phyloP scores from a whole-genome alignment of 495 filamentous ascomycete species.

The Immersiella caudata region DNA sequence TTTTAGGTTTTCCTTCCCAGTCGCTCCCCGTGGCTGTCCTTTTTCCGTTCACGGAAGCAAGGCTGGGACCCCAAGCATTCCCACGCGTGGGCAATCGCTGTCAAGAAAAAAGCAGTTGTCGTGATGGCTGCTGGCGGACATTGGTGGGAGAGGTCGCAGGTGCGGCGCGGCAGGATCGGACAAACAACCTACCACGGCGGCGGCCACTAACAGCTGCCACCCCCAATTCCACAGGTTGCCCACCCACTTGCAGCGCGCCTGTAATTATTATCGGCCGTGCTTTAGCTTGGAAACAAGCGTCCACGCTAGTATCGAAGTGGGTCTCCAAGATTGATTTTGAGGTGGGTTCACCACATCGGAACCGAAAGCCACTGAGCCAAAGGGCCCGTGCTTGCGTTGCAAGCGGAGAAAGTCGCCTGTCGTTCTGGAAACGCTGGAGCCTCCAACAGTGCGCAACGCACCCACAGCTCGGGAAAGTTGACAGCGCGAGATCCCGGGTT shows the following conservation, averaged over 20 bases:
- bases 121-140: slow-evolving; percentile 17
- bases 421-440: slow-evolving; percentile 9
- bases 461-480: not conserved
- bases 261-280: slow-evolving; percentile 26
- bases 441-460: not conserved
- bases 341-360: not conserved
- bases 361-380: slow-evolving; percentile 14
- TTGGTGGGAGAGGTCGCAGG: slow-evolving; percentile 20
- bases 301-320: slow-evolving; percentile 25
- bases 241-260: slow-evolving; percentile 22
- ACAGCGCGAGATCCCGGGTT: not conserved
- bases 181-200: slow-evolving; percentile 2
- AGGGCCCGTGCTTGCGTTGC: slow-evolving; percentile 13
- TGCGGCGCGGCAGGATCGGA: slow-evolving; percentile 20
- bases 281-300: slow-evolving; percentile 28
- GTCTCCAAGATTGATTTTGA: slow-evolving; percentile 26
- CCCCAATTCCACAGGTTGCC: not conserved
- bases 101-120: slow-evolving; percentile 25
- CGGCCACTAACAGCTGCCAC: not conserved
- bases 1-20: not conserved
- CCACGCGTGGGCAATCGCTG: slow-evolving; percentile 21
- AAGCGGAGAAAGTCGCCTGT: slow-evolving; percentile 9
- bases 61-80: slow-evolving; percentile 21
- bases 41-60: slow-evolving; percentile 16
- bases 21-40: not conserved